Evolutionary conservation across 108 stramenopile species (phyloP).

Genomic region (Skeletonema marinoi): DNA sequence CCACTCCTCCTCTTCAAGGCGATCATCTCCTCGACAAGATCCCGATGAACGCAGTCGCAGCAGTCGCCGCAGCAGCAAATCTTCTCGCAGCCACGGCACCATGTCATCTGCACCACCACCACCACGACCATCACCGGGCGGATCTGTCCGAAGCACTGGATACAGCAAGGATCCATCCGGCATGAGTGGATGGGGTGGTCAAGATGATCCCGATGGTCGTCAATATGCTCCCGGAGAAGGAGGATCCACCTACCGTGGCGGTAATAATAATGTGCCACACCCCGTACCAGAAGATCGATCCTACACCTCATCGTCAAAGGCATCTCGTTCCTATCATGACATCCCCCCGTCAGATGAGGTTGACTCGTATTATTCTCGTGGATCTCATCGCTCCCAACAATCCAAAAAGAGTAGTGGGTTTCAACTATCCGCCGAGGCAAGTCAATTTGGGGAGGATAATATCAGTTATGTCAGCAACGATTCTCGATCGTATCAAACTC

Average conservation of each 20-base stretch:
- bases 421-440: constrained; percentile 16
- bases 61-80: not conserved
- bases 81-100: not conserved
- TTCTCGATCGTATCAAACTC: not conserved
- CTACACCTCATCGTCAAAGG: not conserved
- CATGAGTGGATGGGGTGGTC: too few relatives aligned
- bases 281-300: not conserved
- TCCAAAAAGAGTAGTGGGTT: not conserved
- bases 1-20: not conserved
- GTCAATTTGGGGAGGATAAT: constrained; percentile 16
- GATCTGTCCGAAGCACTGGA: not conserved
- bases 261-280: too few relatives aligned
- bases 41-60: constrained; percentile 7
- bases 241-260: not conserved
- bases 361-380: constrained; percentile 36
- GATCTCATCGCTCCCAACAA: constrained; percentile 5
- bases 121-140: not conserved
- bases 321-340: constrained; percentile 21
- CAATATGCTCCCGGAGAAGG: not conserved
- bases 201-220: too few relatives aligned
- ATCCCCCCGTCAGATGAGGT: constrained; percentile 14
- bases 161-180: not conserved
- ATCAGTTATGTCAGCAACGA: constrained; percentile 1
- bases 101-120: too few relatives aligned
- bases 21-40: constrained; percentile 7